Percentiles rank a stretch among this genome's conserved stretches.
These are phyloP conservation scores for Naganishia liquefaciens DNA, from an alignment of 1,284 basidiomycete species.

Conservation along the genomic window DNA sequence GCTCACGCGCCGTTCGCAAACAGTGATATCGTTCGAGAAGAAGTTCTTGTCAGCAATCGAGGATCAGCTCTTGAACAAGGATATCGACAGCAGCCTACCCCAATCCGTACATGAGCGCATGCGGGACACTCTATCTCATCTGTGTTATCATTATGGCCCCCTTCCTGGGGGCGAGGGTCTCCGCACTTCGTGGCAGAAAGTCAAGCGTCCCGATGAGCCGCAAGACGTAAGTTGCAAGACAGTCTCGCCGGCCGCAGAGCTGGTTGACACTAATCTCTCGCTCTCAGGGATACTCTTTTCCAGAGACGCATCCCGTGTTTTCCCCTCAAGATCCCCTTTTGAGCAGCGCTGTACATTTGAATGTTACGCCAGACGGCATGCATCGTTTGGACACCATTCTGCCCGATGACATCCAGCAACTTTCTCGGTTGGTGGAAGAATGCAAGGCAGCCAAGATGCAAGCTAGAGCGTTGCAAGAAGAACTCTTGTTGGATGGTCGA, in stretches of 20 bases:
- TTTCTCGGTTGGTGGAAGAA: conserved; percentile 43
- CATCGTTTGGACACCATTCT: conserved; percentile 14
- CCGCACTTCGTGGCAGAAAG: conserved; percentile 48
- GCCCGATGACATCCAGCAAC: conserved; percentile 15
- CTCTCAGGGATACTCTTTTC: conserved; percentile 46
- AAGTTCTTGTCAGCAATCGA: conserved; percentile 47
- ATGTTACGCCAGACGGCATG: conserved; percentile 2
- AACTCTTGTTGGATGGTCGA: conserved; percentile 44
- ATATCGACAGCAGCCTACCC: conserved; percentile 11
- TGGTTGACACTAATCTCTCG: not conserved
- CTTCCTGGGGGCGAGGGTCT: conserved; percentile 49
- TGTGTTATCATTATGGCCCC: conserved; percentile 45
- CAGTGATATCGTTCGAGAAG: conserved; percentile 43
- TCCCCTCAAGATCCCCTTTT: conserved; percentile 34
- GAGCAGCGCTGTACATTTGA: conserved; percentile 9
- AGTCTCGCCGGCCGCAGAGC: not conserved
- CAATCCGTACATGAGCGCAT: conserved; percentile 30
- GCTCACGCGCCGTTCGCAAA: no score
- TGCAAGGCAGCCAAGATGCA: conserved; percentile 45
- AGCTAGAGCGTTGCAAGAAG: conserved; percentile 46
- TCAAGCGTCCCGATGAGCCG: conserved; percentile 48
- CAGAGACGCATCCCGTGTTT: conserved; percentile 44
- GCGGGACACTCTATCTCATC: conserved; percentile 44
- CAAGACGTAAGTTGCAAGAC: conserved; percentile 42
- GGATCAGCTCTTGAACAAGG: conserved; percentile 32